A percentile compares a stretch with the other conserved stretches of the same genome.
Conservation (phyloP, 352 stramenopile species). For the Pythium aristosporum region DNA sequence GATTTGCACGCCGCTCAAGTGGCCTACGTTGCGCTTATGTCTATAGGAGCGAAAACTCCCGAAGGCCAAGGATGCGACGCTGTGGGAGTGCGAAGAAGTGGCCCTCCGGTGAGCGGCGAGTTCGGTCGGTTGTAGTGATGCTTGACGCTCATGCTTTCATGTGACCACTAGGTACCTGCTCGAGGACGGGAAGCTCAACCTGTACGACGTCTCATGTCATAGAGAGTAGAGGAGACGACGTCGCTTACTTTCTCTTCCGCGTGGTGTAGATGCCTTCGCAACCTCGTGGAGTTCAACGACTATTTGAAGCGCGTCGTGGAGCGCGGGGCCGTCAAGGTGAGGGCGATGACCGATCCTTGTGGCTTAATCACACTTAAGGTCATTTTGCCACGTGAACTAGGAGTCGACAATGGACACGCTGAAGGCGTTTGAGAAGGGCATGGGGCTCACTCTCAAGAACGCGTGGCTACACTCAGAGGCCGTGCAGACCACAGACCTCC, state of each 20-base stretch:
- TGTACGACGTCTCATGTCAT: slow-evolving; percentile 37
- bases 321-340: slow-evolving; percentile 63
- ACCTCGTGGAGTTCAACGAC: slow-evolving; percentile 81
- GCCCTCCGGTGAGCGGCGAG: slow-evolving; percentile 49
- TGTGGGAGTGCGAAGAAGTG: slow-evolving; percentile 91
- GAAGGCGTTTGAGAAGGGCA: slow-evolving; percentile 87
- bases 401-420: slow-evolving; percentile 64
- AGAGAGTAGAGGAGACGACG: too few species aligned
- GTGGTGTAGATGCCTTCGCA: slow-evolving; percentile 65
- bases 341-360: not conserved
- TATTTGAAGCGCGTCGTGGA: slow-evolving; percentile 70
- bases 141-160: not conserved
- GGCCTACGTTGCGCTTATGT: not conserved
- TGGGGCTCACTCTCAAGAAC: slow-evolving; percentile 88
- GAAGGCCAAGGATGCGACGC: slow-evolving; percentile 83
- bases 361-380: not conserved
- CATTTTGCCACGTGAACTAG: slow-evolving; percentile 22
- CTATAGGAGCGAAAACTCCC: slow-evolving; percentile 66
- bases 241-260: not conserved
- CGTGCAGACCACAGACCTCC: slow-evolving; percentile 89
- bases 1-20: not conserved
- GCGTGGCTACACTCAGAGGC: slow-evolving; percentile 89
- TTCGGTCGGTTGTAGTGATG: not conserved
- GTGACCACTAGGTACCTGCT: slow-evolving; percentile 64
- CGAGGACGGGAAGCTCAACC: slow-evolving; percentile 90